Conservation (phyloP, 78 protist species). For the Dictyostelium firmibasis region DNA sequence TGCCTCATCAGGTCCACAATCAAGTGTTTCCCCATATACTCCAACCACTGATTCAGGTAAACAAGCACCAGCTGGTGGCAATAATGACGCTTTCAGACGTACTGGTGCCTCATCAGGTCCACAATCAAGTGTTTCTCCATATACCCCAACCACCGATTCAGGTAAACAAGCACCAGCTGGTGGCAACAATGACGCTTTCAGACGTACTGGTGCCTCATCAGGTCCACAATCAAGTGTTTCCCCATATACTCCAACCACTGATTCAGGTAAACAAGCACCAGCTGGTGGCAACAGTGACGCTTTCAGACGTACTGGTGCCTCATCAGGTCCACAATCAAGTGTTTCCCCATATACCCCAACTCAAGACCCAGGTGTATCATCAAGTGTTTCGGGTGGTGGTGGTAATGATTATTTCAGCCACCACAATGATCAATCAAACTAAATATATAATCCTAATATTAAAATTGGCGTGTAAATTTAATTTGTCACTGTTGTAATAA, state of each 20-base stretch:
- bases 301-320: slow-evolving; percentile 38
- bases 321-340: slow-evolving; percentile 80
- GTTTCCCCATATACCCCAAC: slow-evolving; percentile 61
- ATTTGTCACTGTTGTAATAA: not conserved
- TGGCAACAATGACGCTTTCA: not conserved
- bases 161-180: slow-evolving; percentile 83
- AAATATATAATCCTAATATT: not conserved
- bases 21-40: slow-evolving; percentile 51
- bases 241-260: slow-evolving; percentile 53
- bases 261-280: slow-evolving; percentile 74
- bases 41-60: slow-evolving; percentile 79
- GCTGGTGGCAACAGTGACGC: slow-evolving; percentile 17
- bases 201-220: slow-evolving; percentile 55
- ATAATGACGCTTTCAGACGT: slow-evolving; percentile 52
- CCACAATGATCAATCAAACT: slow-evolving; percentile 50
- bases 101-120: slow-evolving; percentile 80
- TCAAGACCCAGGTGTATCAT: slow-evolving; percentile 57
- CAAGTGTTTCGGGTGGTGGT: slow-evolving; percentile 74
- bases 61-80: slow-evolving; percentile 62
- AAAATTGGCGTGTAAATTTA: not conserved
- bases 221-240: slow-evolving; percentile 81
- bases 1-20: slow-evolving; percentile 82
- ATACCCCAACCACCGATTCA: slow-evolving; percentile 67
- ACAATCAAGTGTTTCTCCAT: slow-evolving; percentile 55
- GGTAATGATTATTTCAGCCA: slow-evolving; percentile 64